A percentile compares a stretch with the other conserved stretches of the same genome.
Conservation (phyloP, 1,139 yeast species). For the Pichia sp. region DNA sequence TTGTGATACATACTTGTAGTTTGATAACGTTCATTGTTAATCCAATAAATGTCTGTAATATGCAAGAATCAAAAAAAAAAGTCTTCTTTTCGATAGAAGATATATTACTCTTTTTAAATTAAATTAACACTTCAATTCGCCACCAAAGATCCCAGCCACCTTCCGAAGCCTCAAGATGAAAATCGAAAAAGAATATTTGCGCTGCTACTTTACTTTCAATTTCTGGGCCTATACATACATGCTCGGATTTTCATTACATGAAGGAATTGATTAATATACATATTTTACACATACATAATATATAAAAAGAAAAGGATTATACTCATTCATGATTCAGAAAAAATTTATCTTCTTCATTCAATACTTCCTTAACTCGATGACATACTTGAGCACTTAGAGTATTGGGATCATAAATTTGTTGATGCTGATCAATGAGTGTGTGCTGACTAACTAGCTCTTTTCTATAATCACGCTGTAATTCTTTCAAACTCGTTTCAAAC, state of each 20-base stretch:
- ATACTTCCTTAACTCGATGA: slow-evolving; percentile 1
- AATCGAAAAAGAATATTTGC: not conserved
- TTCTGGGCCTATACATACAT: too few species aligned
- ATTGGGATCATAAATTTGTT: not conserved
- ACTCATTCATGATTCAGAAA: not conserved
- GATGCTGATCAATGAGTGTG: not conserved
- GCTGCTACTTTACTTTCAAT: not conserved
- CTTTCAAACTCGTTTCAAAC: slow-evolving; percentile 24
- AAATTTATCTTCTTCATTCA: slow-evolving; percentile 4
- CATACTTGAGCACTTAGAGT: not conserved
- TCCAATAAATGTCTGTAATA: not conserved
- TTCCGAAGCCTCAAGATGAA: not conserved
- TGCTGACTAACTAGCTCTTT: not conserved
- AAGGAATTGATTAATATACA: too few species aligned
- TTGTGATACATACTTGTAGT: slow-evolving; percentile 14
- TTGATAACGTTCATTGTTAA: slow-evolving; percentile 11
- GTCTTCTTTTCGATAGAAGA: too few species aligned
- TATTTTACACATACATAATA: too few species aligned
- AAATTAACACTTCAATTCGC: not conserved
- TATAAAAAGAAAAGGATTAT: too few species aligned
- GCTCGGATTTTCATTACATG: too few species aligned
- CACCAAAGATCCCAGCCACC: slow-evolving; percentile 1
- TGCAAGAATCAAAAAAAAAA: too few species aligned
- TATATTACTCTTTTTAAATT: too few species aligned
- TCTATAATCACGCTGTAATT: not conserved